Base-by-base conservation (phyloP, 2,329 filamentous ascomycete species). In the Achaetomium macrosporum region DNA sequence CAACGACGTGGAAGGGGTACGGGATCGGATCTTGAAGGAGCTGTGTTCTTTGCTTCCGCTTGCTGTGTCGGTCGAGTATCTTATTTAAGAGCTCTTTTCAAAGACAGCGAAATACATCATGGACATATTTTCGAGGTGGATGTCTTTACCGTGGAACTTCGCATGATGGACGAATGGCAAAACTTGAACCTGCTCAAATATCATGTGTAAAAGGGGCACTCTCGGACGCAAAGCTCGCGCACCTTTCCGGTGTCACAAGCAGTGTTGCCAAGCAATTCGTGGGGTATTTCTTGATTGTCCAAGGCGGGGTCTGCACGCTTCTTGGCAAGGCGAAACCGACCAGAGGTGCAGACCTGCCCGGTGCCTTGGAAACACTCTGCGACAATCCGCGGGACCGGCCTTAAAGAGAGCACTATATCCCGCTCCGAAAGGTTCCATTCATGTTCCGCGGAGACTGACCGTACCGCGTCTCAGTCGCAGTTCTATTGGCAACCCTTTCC, bases 11-110 rank as follows among this genome's bases (percentile, higher is more conserved):
- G 16, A n/a, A 16, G 15, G 25, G 29, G 6, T 15, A 5, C 39
- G 29, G 30, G 39, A 42, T 2, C 9, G 19, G 30, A 19, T 42
- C 12, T n/a, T 49, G 15, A 40, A 25, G 19, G 30, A 25, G 25
- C 15, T 49, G 39, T 49, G 47, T 29, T 49, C 47, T 6, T 35
- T 49, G 39, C 29, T 42, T 3, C 47, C 37, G 8, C 35, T 47
- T 12, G 19, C 45, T 15, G 20, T 30, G 8, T 47, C 45, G 9
- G 25, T 40, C 8, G 45, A 47, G 71, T 17, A 39, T 17, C 35
- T 40, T 1, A 11, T 5, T 9, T 40, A 11, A 30, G 35, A 9
- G 25, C 25, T 25, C 25, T 7, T 25, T 25, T 25, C 25, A 4
- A 25, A 25, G 25, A 7, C 25, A 25, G 7, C 7, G 25, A 25